Evolutionary conservation across 2,329 filamentous ascomycete genomes (phyloP), one percentile per base, ranked within the genome.

Genomic region (Thelonectria olida): DNA sequence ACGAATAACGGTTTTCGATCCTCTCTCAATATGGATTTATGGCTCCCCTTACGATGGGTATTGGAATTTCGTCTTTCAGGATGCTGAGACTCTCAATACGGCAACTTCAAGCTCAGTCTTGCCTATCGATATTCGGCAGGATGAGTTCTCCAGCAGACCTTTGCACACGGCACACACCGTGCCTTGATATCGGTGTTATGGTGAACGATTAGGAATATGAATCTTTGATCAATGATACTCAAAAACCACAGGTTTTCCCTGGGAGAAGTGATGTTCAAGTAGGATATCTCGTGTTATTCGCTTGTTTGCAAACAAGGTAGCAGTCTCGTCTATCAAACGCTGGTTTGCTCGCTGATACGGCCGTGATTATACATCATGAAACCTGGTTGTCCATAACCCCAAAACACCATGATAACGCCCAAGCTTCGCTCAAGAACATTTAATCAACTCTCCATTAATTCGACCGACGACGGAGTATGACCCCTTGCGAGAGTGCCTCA

Each of bases 141-240:
- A 36, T 55, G 53, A 62, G 42, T 27, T 42, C 45, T 52, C 59
- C 63, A 48, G 55, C 39, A 51, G 54, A 61, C 53, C 50, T 42
- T 38, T 38, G 55, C 22, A 22, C 39, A 20, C 45, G 42, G 17
- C 19, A 56, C 34, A 60, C 52, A 51, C 60, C 59, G 56, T 56
- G 25, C 55, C 58, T 69, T 67, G 54, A 67, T 58, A 67, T 56
- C 58, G 69, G 69, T 68, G 69, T 71, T 70, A 54, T 57, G 67
- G 63, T 70, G 65, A 39, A 64, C 60, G 58, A 67, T 58, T 64
- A 62, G 54, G 64, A 61, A 69, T 64, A 63, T 62, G 62, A 68
- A 62, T 55, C 36, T 69, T 71, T 59, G 45, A 68, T 63, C 55
- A 68, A 68, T 67, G 55, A 65, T 61, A 67, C 28, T 57, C 52